Evolutionary conservation across 2,329 filamentous ascomycete genomes (phyloP), one percentile per base, ranked within the genome.

Genomic region (Alternaria sp.): DNA sequence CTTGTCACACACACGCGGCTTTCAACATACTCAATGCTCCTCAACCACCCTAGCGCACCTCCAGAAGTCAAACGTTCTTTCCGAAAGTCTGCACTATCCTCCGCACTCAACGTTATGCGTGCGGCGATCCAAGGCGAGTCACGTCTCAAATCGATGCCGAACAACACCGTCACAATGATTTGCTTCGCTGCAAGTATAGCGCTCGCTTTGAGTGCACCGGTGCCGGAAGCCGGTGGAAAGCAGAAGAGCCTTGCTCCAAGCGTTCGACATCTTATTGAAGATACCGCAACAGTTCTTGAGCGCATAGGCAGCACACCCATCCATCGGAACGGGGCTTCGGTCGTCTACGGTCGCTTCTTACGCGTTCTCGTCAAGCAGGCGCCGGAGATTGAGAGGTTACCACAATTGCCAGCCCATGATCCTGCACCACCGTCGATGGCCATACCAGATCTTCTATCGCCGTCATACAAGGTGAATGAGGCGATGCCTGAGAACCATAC

Each of bases 161-260:
- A 93, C 77, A 93, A 93, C 69, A 92, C 90, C 0, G 87, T 90
- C 59, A 91, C 92, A 67, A 93, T 93, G 91, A 91, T 93, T 12
- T 91, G 90, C 2, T 92, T 92, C 67, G 90, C 90, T 0, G 78
- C 74, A 15, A 77, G 71, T 37, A 70, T 78, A 81, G 88, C 49
- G 85, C 86, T 55, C 79, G 92, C 60, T 88, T 63, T 78, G 20
- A 76, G 76, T 60, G 70, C 74, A 15, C 72, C 75, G 12, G 60
- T 72, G 3, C 66, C 74, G 6, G 63, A 68, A 8, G 73, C 66
- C 23, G 67, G 67, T 6, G 61, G 68, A 18, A 66, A 66, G 23
- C 65, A 58, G 25, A 72, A 73, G 28, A 77, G 73, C 33, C 73
- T 79, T 26, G 75, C 75, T 30, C 77, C 77, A 8, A 78, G 76